Base-by-base conservation (phyloP, 2,329 filamentous ascomycete genomes). In the Penicillium sp. region DNA sequence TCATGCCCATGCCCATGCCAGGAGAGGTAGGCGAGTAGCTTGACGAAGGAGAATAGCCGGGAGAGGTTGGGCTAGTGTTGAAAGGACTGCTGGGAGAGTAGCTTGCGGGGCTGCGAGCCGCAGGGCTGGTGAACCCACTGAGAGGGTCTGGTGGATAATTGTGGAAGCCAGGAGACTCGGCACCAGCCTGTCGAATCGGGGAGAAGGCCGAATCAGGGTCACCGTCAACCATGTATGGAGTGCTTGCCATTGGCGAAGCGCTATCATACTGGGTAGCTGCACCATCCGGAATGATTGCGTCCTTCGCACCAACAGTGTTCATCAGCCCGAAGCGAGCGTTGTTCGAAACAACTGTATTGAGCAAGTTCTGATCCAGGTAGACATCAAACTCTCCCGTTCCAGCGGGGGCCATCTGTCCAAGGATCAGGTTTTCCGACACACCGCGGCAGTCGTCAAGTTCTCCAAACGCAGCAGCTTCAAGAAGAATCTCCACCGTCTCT, bases 371-470 rank as follows among this genome's bases (percentile, higher is more conserved):
- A 69, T 99, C 95, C 61, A 99, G 82, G 62, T 92, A 86, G 47
- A 97, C 86, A 59, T 99, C 91, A 65, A 99, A 93, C 73, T 96
- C 91, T 58, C 94, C 94, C 51, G 95, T 99, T 56, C 94, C 94
- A 82, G 96, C 93, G 24, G 95, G 94, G 4, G 95, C 94, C 76
- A 97, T 84, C 77, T 99, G 94, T 56, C 94, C 94, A 56, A 99
- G 84, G 84, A 99, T 99, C 69, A 99, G 88, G 77, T 99, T 99
- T 77, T 99, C 94, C 13, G 94, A 97, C 44, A 99, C 93, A 81
- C 94, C 94, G 54, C 91, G 89, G 78, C 95, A 99, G 74, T 99
- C 94, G 68, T 99, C 94, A 26, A 99, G 82, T 74, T 99, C 94
- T 70, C 94, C 94, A 44, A 90, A 90, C 13, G 91, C 91, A 20